Conservation (phyloP, 495 filamentous ascomycete genomes). For the Monascus purpureus region DNA sequence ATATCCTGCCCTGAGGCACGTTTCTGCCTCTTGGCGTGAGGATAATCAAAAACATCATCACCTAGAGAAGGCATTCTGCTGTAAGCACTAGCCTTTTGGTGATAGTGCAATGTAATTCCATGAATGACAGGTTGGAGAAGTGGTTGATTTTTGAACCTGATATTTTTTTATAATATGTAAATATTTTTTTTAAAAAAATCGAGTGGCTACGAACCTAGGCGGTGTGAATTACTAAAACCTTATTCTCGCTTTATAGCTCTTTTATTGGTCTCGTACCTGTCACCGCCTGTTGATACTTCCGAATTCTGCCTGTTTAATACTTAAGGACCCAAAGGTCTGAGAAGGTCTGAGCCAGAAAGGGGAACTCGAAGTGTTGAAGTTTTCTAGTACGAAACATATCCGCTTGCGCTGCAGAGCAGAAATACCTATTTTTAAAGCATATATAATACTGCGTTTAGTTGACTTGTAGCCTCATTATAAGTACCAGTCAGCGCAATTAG, state of each 20-base stretch:
- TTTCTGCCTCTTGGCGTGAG: conserved; percentile 56
- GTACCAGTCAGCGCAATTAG: too few relatives aligned
- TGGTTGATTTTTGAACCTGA: too few relatives aligned
- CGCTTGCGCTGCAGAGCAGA: too few relatives aligned
- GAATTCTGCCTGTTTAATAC: background rate
- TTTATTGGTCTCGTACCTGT: background rate
- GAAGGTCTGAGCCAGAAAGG: too few relatives aligned
- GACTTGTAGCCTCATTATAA: background rate
- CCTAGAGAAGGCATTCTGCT: conserved; percentile 28
- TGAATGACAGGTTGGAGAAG: background rate
- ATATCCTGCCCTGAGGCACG: conserved; percentile 13
- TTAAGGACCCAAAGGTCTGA: too few relatives aligned
- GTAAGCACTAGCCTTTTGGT: background rate
- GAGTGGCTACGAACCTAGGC: too few relatives aligned
- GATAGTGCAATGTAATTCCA: background rate
- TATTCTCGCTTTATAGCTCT: too few relatives aligned
- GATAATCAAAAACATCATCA: conserved; percentile 35
- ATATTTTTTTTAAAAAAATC: background rate
- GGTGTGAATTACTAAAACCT: too few relatives aligned
- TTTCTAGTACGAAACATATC: background rate
- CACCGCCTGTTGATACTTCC: background rate
- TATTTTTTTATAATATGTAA: background rate
- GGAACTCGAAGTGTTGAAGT: too few relatives aligned
- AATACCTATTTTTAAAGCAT: too few relatives aligned
- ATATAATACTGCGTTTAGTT: background rate